These are phyloP conservation scores for Blastobotrys attinorum DNA, from an alignment of 805 yeast species.

Conservation along the genomic window DNA sequence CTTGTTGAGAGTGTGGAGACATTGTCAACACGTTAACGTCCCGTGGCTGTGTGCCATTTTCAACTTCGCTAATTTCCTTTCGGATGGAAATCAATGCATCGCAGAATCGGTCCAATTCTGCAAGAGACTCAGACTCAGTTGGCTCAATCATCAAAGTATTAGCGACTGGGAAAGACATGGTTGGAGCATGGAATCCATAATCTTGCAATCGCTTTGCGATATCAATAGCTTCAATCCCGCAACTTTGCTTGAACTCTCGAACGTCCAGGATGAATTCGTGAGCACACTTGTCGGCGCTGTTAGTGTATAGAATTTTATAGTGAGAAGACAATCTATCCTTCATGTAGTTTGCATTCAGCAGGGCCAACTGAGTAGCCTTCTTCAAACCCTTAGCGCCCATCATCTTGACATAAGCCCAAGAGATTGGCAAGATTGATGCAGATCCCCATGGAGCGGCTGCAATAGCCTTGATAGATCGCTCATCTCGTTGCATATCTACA, in stretches of 20 bases:
- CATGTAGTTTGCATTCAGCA: conserved; percentile 95
- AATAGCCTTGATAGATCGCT: conserved; percentile 55
- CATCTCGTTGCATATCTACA: conserved; percentile 41
- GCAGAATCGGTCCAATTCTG: conserved; percentile 84
- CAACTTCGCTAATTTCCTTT: conserved; percentile 67
- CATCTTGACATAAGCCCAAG: conserved; percentile 91
- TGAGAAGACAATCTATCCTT: conserved; percentile 63
- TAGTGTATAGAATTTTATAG: conserved; percentile 69
- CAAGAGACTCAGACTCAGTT: conserved; percentile 86
- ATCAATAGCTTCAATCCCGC: conserved; percentile 90
- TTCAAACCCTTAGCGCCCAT: conserved; percentile 83
- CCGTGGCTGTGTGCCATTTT: conserved; percentile 50
- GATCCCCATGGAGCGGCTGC: conserved; percentile 95
- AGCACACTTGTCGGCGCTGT: conserved; percentile 70
- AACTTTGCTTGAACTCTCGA: conserved; percentile 63
- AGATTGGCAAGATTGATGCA: conserved; percentile 85
- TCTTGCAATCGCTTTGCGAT: conserved; percentile 96
- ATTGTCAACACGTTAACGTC: conserved; percentile 58
- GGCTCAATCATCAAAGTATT: conserved; percentile 98
- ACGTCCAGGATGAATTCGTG: conserved; percentile 94
- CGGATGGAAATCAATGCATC: conserved; percentile 80
- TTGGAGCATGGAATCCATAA: conserved; percentile 98
- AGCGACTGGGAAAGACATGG: conserved; percentile 97
- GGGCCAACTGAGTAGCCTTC: conserved; percentile 81
- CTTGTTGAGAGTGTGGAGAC: conserved; percentile 87